Evolutionary conservation across 306 rosid species (phyloP).

Genomic region (Phaseolus lunatus): DNA sequence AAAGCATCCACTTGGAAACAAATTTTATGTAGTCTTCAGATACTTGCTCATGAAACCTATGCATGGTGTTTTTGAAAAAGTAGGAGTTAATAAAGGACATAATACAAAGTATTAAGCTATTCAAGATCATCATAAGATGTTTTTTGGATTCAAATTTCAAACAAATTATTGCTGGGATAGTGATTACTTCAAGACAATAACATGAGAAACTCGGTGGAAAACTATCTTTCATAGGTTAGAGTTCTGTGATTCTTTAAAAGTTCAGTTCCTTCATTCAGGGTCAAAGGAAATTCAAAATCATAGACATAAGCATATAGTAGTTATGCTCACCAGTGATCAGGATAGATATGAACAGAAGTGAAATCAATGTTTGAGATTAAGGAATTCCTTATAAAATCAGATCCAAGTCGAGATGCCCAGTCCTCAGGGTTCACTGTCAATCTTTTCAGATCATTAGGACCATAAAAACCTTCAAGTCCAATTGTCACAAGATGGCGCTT

Average conservation of each 20-base stretch:
- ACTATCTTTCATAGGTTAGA: conserved; percentile 1
- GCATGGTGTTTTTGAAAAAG: not conserved
- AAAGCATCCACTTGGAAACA: conserved; percentile 86
- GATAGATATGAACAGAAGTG: conserved; percentile 95
- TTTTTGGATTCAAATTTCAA: conserved; percentile 22
- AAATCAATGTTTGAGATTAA: conserved; percentile 69
- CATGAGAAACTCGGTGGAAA: conserved; percentile 28
- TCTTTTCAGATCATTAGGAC: conserved; percentile 80
- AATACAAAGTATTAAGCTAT: not conserved
- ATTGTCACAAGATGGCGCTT: conserved; percentile 89
- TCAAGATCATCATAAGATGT: conserved; percentile 3
- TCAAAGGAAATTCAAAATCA: conserved; percentile 8
- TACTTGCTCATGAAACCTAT: conserved; percentile 68
- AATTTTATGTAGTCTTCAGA: conserved; percentile 72
- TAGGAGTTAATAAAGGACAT: not conserved
- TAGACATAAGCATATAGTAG: conserved; percentile 11
- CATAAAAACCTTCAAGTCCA: conserved; percentile 97
- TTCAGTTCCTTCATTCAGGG: not conserved
- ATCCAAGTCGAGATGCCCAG: conserved; percentile 96
- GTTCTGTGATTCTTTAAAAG: not conserved
- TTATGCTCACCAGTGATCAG: conserved; percentile 92
- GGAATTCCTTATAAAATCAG: conserved; percentile 94
- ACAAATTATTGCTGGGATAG: conserved; percentile 7
- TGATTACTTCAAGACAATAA: conserved; percentile 3
- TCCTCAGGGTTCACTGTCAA: conserved; percentile 77